A percentile compares a stretch with the other conserved stretches of the same genome.
Conservation (phyloP, 257 asterid species). For the Avicennia marina region DNA sequence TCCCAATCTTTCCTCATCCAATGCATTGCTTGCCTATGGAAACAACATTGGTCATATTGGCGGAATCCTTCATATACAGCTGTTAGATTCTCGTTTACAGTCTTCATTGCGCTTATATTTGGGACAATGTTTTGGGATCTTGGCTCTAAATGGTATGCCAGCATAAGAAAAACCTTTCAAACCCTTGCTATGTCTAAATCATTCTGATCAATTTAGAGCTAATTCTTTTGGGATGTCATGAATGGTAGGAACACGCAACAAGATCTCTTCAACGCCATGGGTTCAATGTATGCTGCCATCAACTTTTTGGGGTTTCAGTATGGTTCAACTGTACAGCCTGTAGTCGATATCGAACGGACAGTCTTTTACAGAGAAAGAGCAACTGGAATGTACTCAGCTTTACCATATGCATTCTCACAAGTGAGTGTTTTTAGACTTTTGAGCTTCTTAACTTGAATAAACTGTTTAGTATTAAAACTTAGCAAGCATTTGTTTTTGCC, state of each 20-base stretch:
- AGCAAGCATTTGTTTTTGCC: not conserved
- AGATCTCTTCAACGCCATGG: slow-evolving; percentile 67
- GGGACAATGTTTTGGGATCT: slow-evolving; percentile 83
- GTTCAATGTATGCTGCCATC: slow-evolving; percentile 63
- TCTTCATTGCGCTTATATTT: slow-evolving; percentile 49
- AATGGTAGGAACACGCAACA: slow-evolving; percentile 37
- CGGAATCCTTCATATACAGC: slow-evolving; percentile 68
- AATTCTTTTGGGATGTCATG: not conserved
- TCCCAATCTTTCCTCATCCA: slow-evolving; percentile 57
- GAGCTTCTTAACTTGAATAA: not conserved
- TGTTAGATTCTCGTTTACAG: slow-evolving; percentile 56
- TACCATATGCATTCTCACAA: slow-evolving; percentile 78
- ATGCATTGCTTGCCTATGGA: slow-evolving; percentile 72
- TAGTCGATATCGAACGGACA: slow-evolving; percentile 73
- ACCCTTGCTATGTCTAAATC: too few species aligned
- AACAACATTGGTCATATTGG: slow-evolving; percentile 77
- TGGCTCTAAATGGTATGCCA: slow-evolving; percentile 51
- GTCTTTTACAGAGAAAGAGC: slow-evolving; percentile 79
- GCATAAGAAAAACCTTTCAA: not conserved
- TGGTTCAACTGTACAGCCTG: slow-evolving; percentile 65
- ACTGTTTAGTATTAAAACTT: not conserved
- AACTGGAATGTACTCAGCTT: slow-evolving; percentile 80
- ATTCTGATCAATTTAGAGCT: not conserved
- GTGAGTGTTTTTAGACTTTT: slow-evolving; percentile 14
- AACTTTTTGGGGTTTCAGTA: slow-evolving; percentile 60